Evolutionary conservation across 805 yeast genomes (phyloP).

Genomic region (Wickerhamiella spandovensis): DNA sequence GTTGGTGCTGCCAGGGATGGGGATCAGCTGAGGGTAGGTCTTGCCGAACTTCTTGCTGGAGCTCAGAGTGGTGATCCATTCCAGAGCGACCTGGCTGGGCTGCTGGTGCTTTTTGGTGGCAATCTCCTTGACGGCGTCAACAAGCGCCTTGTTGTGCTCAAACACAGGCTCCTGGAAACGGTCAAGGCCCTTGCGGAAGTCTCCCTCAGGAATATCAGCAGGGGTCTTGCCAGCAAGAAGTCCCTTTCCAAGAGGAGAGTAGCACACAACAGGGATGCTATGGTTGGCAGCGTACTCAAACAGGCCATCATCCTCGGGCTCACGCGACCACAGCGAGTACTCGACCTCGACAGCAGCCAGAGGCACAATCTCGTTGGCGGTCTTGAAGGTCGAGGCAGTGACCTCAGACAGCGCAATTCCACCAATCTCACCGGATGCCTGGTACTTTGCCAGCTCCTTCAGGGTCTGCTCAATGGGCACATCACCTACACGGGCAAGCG

Average conservation of each 20-base stretch:
- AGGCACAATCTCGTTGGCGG: conserved; percentile 42
- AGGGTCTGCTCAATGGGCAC: conserved; percentile 45
- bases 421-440: conserved; percentile 51
- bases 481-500: conserved; percentile 52
- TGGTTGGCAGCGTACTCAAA: conserved; percentile 43
- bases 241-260: conserved; percentile 78
- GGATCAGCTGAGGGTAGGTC: conserved; percentile 45
- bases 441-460: conserved; percentile 22
- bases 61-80: conserved; percentile 43
- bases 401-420: conserved; percentile 70
- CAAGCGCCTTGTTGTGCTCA: conserved; percentile 37
- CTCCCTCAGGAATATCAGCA: conserved; percentile 41
- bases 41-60: conserved; percentile 7
- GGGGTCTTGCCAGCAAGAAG: conserved; percentile 47
- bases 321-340: conserved; percentile 56
- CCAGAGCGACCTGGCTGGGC: conserved; percentile 56
- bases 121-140: conserved; percentile 35
- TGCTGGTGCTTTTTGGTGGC: conserved; percentile 36
- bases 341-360: conserved; percentile 67
- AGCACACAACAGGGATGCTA: conserved; percentile 57
- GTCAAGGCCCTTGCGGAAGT: conserved; percentile 38
- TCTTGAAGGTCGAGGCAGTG: conserved; percentile 42
- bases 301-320: conserved; percentile 49
- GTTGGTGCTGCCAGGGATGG: conserved; percentile 71
- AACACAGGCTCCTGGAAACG: conserved; percentile 48